Evolutionary conservation across 2,329 filamentous ascomycete species (phyloP).

Genomic region (Tetracladium maxilliforme): DNA sequence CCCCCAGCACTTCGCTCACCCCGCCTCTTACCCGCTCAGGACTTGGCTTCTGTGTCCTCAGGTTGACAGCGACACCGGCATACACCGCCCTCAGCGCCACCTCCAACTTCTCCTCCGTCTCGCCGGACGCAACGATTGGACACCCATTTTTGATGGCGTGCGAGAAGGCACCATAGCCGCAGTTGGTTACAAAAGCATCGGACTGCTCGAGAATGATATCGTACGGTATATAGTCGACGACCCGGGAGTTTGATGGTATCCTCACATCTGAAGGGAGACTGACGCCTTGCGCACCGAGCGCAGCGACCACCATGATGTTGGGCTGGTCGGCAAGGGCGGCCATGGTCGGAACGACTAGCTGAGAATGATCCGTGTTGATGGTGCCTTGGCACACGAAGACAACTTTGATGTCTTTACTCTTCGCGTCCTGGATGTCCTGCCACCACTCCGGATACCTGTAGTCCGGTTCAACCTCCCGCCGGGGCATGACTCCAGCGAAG

Average conservation of each 20-base stretch:
- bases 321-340: constrained; percentile 15
- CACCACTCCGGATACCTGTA: constrained; percentile 27
- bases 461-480: constrained; percentile 10
- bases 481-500: constrained; percentile 25
- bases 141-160: constrained; percentile 15
- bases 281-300: constrained; percentile 12
- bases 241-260: constrained; percentile 16
- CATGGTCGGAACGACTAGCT: constrained; percentile 19
- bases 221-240: constrained; percentile 21
- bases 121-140: constrained; percentile 17
- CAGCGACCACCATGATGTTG: constrained; percentile 18
- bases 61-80: constrained; percentile 19
- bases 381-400: constrained; percentile 21
- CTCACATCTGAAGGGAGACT: constrained; percentile 11
- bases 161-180: constrained; percentile 19
- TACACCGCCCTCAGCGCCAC: constrained; percentile 15
- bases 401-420: constrained; percentile 15
- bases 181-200: constrained; percentile 18
- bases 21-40: no score
- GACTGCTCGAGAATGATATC: constrained; percentile 17
- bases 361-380: constrained; percentile 11
- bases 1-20: no score
- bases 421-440: constrained; percentile 21
- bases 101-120: constrained; percentile 17
- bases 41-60: constrained; percentile 7